Conservation (phyloP, 1,284 basidiomycete genomes). For the Omphalotus olearius region DNA sequence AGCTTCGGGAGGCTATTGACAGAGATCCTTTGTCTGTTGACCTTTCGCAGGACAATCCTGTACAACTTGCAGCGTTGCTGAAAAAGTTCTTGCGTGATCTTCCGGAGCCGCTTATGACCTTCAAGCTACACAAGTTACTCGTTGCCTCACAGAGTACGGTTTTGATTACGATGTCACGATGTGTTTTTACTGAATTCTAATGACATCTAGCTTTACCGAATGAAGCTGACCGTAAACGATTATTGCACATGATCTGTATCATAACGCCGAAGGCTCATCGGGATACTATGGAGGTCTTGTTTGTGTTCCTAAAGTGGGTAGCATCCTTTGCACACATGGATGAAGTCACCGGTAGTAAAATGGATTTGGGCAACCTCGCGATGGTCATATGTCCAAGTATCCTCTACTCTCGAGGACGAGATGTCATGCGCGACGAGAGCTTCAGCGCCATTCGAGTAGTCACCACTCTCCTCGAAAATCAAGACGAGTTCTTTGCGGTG, state of each 20-base stretch:
- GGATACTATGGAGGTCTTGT: slow-evolving; percentile 96
- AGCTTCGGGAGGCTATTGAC: slow-evolving; percentile 90
- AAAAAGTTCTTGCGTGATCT: slow-evolving; percentile 97
- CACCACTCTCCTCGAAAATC: slow-evolving; percentile 83
- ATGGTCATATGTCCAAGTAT: slow-evolving; percentile 98
- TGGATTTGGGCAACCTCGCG: slow-evolving; percentile 97
- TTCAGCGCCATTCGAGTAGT: slow-evolving; percentile 89
- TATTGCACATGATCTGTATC: slow-evolving; percentile 84
- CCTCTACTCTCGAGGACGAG: slow-evolving; percentile 80
- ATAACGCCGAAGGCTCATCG: slow-evolving; percentile 91
- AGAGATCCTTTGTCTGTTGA: slow-evolving; percentile 89
- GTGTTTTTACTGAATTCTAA: slow-evolving; percentile 12
- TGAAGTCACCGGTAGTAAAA: slow-evolving; percentile 97
- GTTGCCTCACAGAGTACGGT: slow-evolving; percentile 84
- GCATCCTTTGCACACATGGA: slow-evolving; percentile 98
- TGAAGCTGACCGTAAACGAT: slow-evolving; percentile 77
- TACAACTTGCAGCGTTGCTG: slow-evolving; percentile 93
- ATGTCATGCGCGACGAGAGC: slow-evolving; percentile 90
- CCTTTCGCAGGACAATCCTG: slow-evolving; percentile 91
- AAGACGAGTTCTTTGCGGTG: slow-evolving; percentile 91
- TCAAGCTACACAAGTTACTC: slow-evolving; percentile 87
- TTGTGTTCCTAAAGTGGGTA: slow-evolving; percentile 99
- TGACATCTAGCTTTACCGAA: slow-evolving; percentile 58
- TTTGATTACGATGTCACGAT: slow-evolving; percentile 2
- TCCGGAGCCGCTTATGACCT: slow-evolving; percentile 95